phyloP scores from a whole-genome alignment of 306 rosid genomes.

The Carpinus viminea region DNA sequence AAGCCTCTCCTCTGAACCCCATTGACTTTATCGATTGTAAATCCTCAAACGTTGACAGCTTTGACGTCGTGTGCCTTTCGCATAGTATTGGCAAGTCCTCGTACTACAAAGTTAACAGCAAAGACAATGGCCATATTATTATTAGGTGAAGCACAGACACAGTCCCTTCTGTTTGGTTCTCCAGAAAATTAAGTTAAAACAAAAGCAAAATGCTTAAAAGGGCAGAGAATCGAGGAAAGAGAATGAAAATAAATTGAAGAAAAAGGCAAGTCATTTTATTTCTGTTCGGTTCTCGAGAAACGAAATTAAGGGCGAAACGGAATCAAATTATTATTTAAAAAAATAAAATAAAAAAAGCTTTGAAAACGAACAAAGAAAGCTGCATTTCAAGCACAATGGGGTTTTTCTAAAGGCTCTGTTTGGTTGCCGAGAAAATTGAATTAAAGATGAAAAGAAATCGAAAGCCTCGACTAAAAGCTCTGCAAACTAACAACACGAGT shows the following conservation, averaged over 20 bases:
- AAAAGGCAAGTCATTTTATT: background rate
- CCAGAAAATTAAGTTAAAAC: background rate
- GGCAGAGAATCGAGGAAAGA: background rate
- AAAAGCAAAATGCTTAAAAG: background rate
- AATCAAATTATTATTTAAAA: background rate
- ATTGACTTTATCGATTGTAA: constrained; percentile 74
- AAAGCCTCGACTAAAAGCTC: background rate
- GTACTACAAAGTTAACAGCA: constrained; percentile 24
- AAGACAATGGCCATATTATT: background rate
- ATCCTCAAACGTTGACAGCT: constrained; percentile 80
- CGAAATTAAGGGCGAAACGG: background rate
- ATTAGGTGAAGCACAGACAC: background rate
- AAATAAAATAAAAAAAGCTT: too few species aligned
- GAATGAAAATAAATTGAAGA: background rate
- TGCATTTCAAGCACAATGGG: background rate
- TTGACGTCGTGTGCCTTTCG: constrained; percentile 91
- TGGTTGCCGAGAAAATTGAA: background rate
- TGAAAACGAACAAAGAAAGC: background rate
- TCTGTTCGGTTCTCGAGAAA: background rate
- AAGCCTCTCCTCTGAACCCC: constrained; percentile 97
- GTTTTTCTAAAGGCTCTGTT: background rate
- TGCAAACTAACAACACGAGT: background rate
- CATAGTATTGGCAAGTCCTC: constrained; percentile 85
- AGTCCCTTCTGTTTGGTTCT: background rate
- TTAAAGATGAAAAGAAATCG: background rate